These are phyloP conservation scores for Herpetomonas samuelpessoai DNA, from an alignment of 208 protist genomes.

Conservation along the genomic window DNA sequence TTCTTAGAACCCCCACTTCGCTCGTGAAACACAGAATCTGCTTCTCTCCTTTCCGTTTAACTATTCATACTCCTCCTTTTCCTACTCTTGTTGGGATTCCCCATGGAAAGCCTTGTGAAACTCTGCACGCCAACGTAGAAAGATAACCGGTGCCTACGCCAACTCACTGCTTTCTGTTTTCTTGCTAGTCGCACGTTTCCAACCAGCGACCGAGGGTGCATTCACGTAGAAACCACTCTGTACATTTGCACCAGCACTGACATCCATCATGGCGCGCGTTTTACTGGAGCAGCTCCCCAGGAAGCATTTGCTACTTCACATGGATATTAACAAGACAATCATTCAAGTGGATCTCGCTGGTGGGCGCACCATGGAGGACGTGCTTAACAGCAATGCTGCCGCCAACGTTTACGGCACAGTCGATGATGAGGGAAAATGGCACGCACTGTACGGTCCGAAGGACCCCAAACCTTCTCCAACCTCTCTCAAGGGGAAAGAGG, in stretches of 20 bases:
- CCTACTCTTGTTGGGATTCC: no score
- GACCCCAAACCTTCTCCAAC: constrained; percentile 13
- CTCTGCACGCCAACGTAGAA: no score
- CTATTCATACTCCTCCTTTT: no score
- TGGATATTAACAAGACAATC: constrained; percentile 92
- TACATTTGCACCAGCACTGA: neutral
- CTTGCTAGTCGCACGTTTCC: neutral
- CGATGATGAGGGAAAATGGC: constrained; percentile 31
- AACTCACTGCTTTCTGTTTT: no score
- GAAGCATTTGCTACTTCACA: constrained; percentile 80
- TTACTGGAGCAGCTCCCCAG: constrained; percentile 51
- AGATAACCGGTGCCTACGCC: no score
- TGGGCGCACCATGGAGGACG: constrained; percentile 72
- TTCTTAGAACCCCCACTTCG: no score
- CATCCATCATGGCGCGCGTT: constrained; percentile 37
- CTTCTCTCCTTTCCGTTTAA: no score
- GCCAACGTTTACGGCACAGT: constrained; percentile 68
- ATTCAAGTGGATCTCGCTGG: constrained; percentile 82
- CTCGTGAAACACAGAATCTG: no score
- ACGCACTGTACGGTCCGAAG: constrained; percentile 43
- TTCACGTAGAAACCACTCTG: neutral
- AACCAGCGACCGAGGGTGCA: neutral
- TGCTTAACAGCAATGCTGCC: constrained; percentile 85
- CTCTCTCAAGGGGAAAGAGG: neutral
- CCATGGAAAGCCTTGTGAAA: no score